A percentile compares a stretch with the other conserved stretches of the same genome.
Conservation (phyloP, 2,329 filamentous ascomycete species). For the Curvularia hawaiiensis region DNA sequence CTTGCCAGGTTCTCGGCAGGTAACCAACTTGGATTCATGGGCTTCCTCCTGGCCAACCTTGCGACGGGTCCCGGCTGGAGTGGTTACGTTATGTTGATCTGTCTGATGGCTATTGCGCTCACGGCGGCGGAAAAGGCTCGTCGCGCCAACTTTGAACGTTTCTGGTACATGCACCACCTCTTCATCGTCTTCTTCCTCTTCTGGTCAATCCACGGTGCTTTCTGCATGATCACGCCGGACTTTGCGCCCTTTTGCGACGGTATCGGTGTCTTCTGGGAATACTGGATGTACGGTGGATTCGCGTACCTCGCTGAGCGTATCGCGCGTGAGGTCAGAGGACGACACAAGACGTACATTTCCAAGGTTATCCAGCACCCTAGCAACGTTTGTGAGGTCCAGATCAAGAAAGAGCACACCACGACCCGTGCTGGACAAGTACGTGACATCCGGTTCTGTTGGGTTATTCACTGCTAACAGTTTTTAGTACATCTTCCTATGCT, state of each 20-base stretch:
- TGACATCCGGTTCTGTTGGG: background rate
- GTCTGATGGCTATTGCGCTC: slow-evolving; percentile 76
- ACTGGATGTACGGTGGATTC: slow-evolving; percentile 85
- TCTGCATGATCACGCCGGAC: slow-evolving; percentile 89
- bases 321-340: slow-evolving; percentile 76
- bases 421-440: slow-evolving; percentile 71
- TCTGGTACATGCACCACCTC: slow-evolving; percentile 90
- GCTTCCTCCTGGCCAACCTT: slow-evolving; percentile 78
- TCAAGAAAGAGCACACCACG: slow-evolving; percentile 87
- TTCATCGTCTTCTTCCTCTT: slow-evolving; percentile 89
- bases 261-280: slow-evolving; percentile 85
- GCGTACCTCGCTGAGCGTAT: slow-evolving; percentile 80
- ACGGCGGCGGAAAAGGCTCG: slow-evolving; percentile 80
- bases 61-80: slow-evolving; percentile 83
- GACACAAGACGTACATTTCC: slow-evolving; percentile 83
- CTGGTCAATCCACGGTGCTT: slow-evolving; percentile 87
- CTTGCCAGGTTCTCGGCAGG: slow-evolving; percentile 76
- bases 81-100: slow-evolving; percentile 81
- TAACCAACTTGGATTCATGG: slow-evolving; percentile 77
- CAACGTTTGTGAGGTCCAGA: slow-evolving; percentile 88
- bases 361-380: slow-evolving; percentile 90
- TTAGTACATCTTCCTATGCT: slow-evolving; percentile 85
- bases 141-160: slow-evolving; percentile 83
- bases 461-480: slow-evolving; percentile 15
- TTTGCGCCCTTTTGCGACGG: slow-evolving; percentile 77